Evolutionary conservation across 2,329 filamentous ascomycete species (phyloP).

Genomic region (Lasiodiplodia theobromae): DNA sequence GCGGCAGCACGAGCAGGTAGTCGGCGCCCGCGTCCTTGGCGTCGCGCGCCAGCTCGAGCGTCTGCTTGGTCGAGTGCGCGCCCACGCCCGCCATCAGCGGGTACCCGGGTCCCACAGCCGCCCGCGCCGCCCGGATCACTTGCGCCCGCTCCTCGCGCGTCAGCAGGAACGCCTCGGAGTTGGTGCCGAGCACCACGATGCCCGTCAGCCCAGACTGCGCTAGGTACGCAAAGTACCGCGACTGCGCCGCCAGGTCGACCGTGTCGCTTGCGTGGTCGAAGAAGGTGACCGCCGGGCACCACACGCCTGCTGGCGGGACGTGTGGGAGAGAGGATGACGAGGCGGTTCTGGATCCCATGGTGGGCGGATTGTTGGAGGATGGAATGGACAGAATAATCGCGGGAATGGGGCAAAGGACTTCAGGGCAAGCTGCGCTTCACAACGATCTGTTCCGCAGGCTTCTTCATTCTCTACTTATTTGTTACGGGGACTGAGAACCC

Average conservation of each 20-base stretch:
- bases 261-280: constrained; percentile 46
- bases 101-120: constrained; percentile 50
- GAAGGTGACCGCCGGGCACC: constrained; percentile 49
- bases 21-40: constrained; percentile 51
- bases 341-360: not conserved
- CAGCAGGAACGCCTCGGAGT: constrained; percentile 56
- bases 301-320: not conserved
- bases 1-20: constrained; percentile 53
- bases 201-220: constrained; percentile 52
- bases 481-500: too few relatives aligned
- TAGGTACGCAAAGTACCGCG: constrained; percentile 54
- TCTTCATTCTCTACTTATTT: not conserved
- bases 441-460: not conserved
- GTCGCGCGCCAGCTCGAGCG: constrained; percentile 52
- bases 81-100: constrained; percentile 54
- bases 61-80: constrained; percentile 53
- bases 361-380: not conserved
- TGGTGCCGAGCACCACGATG: constrained; percentile 56
- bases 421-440: not conserved
- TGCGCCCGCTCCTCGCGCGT: constrained; percentile 52
- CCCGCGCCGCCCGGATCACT: constrained; percentile 48
- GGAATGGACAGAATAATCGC: not conserved
- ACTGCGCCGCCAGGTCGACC: constrained; percentile 51
- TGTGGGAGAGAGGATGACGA: not conserved
- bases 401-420: not conserved